Evolutionary conservation across 371 early-diverging fungal species (phyloP).

Genomic region (Rhizopus microsporus): DNA sequence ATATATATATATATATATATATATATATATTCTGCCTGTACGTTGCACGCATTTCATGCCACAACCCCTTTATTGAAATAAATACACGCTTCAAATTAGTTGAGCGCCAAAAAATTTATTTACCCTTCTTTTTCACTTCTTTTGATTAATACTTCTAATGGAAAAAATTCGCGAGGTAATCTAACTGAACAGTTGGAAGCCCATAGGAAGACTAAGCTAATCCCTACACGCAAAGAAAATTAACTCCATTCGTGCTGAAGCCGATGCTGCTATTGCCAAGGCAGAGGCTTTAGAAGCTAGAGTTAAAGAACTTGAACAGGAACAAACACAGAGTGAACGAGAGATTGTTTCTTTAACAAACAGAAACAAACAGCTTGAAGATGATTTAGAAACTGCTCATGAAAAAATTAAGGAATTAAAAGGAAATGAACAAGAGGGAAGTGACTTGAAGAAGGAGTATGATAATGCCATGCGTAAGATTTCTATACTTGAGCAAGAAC

Average conservation of each 20-base stretch:
- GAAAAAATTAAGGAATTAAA: constrained; percentile 65
- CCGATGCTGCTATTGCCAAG: constrained; percentile 66
- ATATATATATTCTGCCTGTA: too few species aligned
- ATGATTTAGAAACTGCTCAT: constrained; percentile 65
- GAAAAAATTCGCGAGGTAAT: constrained; percentile 50
- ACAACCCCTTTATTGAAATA: background rate
- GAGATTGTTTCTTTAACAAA: constrained; percentile 72
- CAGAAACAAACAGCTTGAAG: constrained; percentile 64
- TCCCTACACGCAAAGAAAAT: constrained; percentile 56
- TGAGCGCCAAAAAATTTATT: background rate
- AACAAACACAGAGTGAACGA: constrained; percentile 69
- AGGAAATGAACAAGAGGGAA: constrained; percentile 60
- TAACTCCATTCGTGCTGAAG: constrained; percentile 64
- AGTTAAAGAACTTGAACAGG: constrained; percentile 57
- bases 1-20: too few species aligned
- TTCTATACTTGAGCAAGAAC: constrained; percentile 63
- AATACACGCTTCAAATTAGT: background rate
- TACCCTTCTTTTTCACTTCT: constrained; percentile 1
- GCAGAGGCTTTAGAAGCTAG: constrained; percentile 67
- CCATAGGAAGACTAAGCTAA: too few species aligned
- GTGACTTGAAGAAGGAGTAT: constrained; percentile 62
- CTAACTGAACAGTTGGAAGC: background rate
- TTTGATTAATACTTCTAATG: constrained; percentile 22
- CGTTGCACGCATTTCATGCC: too few species aligned
- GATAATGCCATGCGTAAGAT: constrained; percentile 67